Conservation (phyloP, 192 early-diverging fungal genomes). For the Dispira simplex region DNA sequence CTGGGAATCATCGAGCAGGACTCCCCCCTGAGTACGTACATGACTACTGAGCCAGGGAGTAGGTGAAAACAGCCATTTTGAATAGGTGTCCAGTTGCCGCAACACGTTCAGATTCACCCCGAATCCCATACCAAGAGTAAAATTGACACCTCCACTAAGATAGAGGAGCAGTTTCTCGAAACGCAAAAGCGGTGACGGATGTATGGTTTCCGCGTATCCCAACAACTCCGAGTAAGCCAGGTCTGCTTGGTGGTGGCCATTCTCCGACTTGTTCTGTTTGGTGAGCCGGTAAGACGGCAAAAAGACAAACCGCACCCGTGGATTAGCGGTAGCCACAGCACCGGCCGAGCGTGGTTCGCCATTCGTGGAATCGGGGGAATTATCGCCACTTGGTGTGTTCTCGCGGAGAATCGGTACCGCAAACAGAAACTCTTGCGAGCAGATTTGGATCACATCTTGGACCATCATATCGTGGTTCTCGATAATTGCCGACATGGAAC, state of each 20-base stretch:
- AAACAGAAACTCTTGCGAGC: slow-evolving; percentile 7
- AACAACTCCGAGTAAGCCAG: not conserved
- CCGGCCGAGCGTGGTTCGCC: not conserved
- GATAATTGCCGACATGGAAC: slow-evolving; percentile 9
- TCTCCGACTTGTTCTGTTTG: not conserved
- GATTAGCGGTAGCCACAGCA: not conserved
- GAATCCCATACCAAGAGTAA: slow-evolving; percentile 4
- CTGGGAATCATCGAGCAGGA: not conserved
- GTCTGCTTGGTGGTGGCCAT: not conserved
- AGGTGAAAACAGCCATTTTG: not conserved
- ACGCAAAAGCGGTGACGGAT: not conserved
- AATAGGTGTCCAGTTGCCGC: not conserved
- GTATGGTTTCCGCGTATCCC: not conserved
- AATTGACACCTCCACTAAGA: slow-evolving; percentile 1
- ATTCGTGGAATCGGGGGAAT: not conserved
- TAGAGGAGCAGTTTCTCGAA: slow-evolving; percentile 10
- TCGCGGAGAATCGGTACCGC: slow-evolving; percentile 2
- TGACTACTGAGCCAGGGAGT: slow-evolving; percentile 10
- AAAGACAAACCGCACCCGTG: slow-evolving; percentile 4
- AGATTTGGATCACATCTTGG: slow-evolving; percentile 4
- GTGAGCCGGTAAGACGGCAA: slow-evolving; percentile 2
- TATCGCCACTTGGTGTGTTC: not conserved
- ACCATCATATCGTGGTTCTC: slow-evolving; percentile 12
- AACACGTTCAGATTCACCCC: slow-evolving; percentile 7
- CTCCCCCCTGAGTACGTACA: not conserved